Conservation (phyloP, 345 rosid genomes). For the Litchi chinensis region DNA sequence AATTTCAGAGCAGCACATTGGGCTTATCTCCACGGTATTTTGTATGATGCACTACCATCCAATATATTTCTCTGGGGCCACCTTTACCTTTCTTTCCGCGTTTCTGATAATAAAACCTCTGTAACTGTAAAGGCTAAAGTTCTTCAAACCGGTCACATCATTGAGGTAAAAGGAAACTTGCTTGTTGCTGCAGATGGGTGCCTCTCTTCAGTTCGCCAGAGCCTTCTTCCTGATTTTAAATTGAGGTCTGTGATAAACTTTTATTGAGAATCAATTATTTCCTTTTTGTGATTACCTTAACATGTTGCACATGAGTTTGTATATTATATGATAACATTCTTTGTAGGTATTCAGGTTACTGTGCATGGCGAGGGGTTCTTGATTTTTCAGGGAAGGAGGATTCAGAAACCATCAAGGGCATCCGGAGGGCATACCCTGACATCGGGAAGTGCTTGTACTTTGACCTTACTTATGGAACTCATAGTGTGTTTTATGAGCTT, state of each 20-base stretch:
- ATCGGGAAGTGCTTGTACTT: conserved; percentile 77
- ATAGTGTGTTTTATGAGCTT: conserved; percentile 63
- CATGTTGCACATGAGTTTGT: background rate
- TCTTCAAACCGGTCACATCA: conserved; percentile 40
- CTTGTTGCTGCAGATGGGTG: conserved; percentile 89
- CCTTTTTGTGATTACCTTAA: background rate
- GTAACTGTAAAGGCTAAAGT: conserved; percentile 56
- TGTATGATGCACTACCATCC: conserved; percentile 47
- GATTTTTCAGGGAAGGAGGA: conserved; percentile 59
- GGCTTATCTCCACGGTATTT: conserved; percentile 70
- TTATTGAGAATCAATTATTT: background rate
- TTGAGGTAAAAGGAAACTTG: conserved; percentile 60
- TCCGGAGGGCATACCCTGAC: conserved; percentile 56
- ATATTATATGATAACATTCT: background rate
- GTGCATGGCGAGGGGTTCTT: conserved; percentile 85
- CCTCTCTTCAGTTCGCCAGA: conserved; percentile 61
- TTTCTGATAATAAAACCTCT: conserved; percentile 42
- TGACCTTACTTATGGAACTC: conserved; percentile 49
- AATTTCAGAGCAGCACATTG: conserved; percentile 81
- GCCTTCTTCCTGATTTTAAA: conserved; percentile 58
- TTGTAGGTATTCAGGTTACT: conserved; percentile 77
- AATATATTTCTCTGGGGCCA: conserved; percentile 69
- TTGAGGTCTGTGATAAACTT: conserved; percentile 52
- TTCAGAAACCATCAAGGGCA: conserved; percentile 46
- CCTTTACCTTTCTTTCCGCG: conserved; percentile 49